Percentiles rank a stretch among this genome's conserved stretches.
Evolutionary conservation across 2,329 filamentous ascomycete species (phyloP).

Genomic region (Paraconiothyrium brasiliense): DNA sequence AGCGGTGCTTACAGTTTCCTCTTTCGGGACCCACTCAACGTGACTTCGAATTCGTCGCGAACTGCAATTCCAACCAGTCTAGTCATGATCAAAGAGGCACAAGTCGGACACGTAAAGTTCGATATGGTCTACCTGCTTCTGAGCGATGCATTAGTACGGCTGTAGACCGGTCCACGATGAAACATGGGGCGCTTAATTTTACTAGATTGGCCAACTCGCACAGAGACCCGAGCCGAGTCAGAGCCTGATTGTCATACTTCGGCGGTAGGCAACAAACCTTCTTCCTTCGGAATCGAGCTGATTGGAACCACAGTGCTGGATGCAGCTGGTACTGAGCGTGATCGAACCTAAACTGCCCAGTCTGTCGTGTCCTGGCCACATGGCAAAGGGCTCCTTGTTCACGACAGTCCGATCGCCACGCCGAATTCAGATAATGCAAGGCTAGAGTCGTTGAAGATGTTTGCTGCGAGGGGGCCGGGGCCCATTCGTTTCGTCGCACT

Average conservation of each 20-base stretch:
- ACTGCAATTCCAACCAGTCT: neutral
- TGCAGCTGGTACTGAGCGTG: neutral
- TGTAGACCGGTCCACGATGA: neutral
- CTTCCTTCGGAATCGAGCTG: neutral
- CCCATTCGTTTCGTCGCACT: neutral
- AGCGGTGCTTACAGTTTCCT: slow-evolving; percentile 6
- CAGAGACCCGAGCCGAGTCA: neutral
- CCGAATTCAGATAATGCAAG: neutral
- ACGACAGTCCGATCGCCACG: neutral
- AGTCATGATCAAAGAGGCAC: neutral
- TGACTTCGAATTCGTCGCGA: neutral
- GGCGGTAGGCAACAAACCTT: slow-evolving; percentile 8
- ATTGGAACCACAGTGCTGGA: neutral
- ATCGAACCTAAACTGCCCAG: neutral
- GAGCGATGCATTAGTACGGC: neutral
- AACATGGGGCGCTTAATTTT: neutral
- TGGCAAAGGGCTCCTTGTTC: neutral
- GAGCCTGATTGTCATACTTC: slow-evolving; percentile 2
- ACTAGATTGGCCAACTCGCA: neutral
- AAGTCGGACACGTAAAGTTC: neutral
- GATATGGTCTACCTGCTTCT: neutral
- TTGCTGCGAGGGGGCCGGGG: neutral
- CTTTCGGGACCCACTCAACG: neutral
- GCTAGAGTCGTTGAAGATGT: neutral
- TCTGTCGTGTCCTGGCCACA: neutral